Evolutionary conservation across 768 basidiomycete genomes (phyloP).

Genomic region (Xerocomellus amylosporus): DNA sequence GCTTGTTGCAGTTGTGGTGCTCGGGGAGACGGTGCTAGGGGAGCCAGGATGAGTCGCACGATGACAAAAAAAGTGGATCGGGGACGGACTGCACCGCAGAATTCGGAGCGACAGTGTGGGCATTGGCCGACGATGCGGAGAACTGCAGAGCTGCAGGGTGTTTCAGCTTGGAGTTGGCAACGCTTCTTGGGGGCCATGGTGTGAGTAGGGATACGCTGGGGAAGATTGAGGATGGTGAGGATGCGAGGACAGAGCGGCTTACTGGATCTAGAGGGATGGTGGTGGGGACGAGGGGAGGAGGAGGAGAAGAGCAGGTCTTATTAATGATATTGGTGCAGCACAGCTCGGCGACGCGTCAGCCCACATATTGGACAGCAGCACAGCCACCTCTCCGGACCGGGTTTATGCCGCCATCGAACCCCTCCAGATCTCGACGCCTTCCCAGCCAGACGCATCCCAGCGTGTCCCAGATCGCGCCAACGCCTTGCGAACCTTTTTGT

Average conservation of each 20-base stretch:
- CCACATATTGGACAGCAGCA: conserved; percentile 7
- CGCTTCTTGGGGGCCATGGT: conserved; percentile 84
- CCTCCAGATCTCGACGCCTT: conserved; percentile 77
- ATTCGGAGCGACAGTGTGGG: conserved; percentile 72
- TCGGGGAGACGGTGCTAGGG: conserved; percentile 83
- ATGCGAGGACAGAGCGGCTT: not conserved
- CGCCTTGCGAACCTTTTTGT: conserved; percentile 56
- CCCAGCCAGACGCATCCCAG: conserved; percentile 75
- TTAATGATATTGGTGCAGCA: conserved; percentile 21
- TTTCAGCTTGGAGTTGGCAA: conserved; percentile 62
- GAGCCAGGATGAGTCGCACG: conserved; percentile 13
- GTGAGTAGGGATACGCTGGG: conserved; percentile 5
- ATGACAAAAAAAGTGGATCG: not conserved
- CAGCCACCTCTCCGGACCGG: conserved; percentile 17
- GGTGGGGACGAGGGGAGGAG: not conserved
- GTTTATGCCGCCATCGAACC: conserved; percentile 1
- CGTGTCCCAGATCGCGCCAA: conserved; percentile 53
- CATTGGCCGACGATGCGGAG: conserved; percentile 85
- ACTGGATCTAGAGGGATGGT: not conserved
- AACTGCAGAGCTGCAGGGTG: conserved; percentile 69
- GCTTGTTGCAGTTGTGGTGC: conserved; percentile 79
- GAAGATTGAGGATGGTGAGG: not conserved
- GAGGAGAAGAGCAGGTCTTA: conserved; percentile 15
- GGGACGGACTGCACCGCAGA: conserved; percentile 69
- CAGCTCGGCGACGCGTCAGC: conserved; percentile 35